Conservation (phyloP, 2,329 filamentous ascomycete species). For the Lasiodiplodia theobromae region DNA sequence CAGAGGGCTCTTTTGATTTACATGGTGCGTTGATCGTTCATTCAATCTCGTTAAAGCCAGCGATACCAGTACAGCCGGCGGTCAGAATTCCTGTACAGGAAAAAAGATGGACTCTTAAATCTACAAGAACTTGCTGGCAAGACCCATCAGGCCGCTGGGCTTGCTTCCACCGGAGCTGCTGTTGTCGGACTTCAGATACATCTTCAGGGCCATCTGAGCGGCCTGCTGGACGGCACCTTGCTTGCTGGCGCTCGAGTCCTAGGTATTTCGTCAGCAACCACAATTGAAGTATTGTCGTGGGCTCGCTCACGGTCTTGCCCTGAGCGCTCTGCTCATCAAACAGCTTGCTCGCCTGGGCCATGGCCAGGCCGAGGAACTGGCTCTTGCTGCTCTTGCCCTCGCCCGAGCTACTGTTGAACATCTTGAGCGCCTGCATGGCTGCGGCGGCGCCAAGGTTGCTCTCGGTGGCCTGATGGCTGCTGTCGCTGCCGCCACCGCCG, state of each 20-base stretch:
- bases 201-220: slow-evolving; percentile 86
- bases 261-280: background rate
- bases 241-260: slow-evolving; percentile 70
- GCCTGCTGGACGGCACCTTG: slow-evolving; percentile 80
- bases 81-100: slow-evolving; percentile 7
- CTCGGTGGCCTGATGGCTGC: slow-evolving; percentile 51
- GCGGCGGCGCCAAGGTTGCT: slow-evolving; percentile 70
- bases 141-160: slow-evolving; percentile 60
- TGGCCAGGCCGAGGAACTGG: slow-evolving; percentile 82
- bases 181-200: slow-evolving; percentile 82
- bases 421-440: slow-evolving; percentile 81
- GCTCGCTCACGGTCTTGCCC: slow-evolving; percentile 59
- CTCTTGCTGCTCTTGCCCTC: slow-evolving; percentile 65
- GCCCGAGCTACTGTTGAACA: slow-evolving; percentile 68
- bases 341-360: slow-evolving; percentile 85
- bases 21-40: background rate
- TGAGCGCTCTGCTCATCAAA: slow-evolving; percentile 66
- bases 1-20: background rate
- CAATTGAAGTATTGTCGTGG: slow-evolving; percentile 58
- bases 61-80: background rate
- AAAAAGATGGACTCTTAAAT: background rate
- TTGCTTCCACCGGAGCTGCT: slow-evolving; percentile 54
- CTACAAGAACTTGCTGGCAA: slow-evolving; percentile 68
- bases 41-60: slow-evolving; percentile 11
- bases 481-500: slow-evolving; percentile 58